Evolutionary conservation across 202 grass and related monocot genomes (phyloP), one percentile per base, ranked within the genome.

Genomic region (Brachypodium distachyon): DNA sequence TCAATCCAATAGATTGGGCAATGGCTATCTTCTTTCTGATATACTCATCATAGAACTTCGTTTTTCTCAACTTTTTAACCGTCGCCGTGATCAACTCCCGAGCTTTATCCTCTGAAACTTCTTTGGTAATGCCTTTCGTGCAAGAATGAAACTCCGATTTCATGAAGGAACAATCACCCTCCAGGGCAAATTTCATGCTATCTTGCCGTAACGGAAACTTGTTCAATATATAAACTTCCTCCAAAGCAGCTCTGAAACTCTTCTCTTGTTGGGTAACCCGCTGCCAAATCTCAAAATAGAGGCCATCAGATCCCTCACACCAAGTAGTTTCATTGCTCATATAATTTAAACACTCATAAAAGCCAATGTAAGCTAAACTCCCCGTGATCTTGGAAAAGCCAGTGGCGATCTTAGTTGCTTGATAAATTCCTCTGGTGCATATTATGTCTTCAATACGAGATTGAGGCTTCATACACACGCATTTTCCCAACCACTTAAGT

Each of bases 361-460:
- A 72, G 69, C 48, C 69, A 54, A 25, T 54, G 29, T 3, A n/a
- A 16, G 69, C 18, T 14, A 72, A 72, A 38, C 23, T 6, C 37
- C 19, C 32, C 25, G 48, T 38, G 3, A 72, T 72, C 19, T 54
- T 17, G 46, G 48, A 54, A 53, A 72, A 72, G 48, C 49, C 32
- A 46, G 69, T 39, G 32, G 48, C 32, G 33, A 72, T 72, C 69
- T 72, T 72, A 23, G 33, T 72, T 72, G 69, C 21, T 54, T 72
- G 32, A 54, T 72, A 72, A 53, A 53, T 9, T 39, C 48, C 69
- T 54, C 48, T 72, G 0, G 47, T 72, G 12, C 32, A 37, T 39
- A 72, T 72, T 27, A 6, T 26, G 23, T 7, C 13, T 67, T 25
- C 64, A 67, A 42, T 46, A 67, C 4, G 1, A 67, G 39, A 67